These are phyloP conservation scores for Neoboletus subvelutipes DNA, from an alignment of 768 basidiomycete species.

Conservation along the genomic window DNA sequence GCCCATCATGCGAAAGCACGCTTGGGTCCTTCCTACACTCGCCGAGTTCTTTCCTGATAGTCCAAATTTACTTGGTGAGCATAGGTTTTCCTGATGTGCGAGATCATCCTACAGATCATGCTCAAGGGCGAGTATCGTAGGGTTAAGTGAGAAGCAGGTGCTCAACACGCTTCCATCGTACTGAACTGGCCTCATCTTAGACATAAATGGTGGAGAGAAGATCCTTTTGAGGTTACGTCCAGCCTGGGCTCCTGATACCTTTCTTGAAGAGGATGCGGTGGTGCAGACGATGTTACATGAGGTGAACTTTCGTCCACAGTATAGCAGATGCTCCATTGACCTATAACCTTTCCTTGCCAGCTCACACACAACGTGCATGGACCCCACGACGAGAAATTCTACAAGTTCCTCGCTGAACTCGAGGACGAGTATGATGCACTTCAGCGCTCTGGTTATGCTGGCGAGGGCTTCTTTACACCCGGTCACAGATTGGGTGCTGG, in stretches of 20 bases:
- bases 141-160: slow-evolving; percentile 36
- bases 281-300: slow-evolving; percentile 90
- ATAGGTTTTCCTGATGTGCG: not conserved
- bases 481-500: slow-evolving; percentile 70
- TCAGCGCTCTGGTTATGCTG: slow-evolving; percentile 77
- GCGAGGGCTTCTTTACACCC: slow-evolving; percentile 86
- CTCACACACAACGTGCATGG: slow-evolving; percentile 88
- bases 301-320: slow-evolving; percentile 38
- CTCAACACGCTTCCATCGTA: not conserved
- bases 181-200: slow-evolving; percentile 35
- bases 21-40: slow-evolving; percentile 77
- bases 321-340: not conserved
- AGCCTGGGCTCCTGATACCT: slow-evolving; percentile 61
- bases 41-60: slow-evolving; percentile 86
- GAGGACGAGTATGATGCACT: slow-evolving; percentile 86
- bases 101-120: not conserved
- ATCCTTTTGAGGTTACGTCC: slow-evolving; percentile 84
- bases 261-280: slow-evolving; percentile 73
- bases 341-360: slow-evolving; percentile 38
- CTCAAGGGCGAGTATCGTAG: slow-evolving; percentile 22
- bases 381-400: slow-evolving; percentile 85
- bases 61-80: slow-evolving; percentile 69
- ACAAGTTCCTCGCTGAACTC: slow-evolving; percentile 66
- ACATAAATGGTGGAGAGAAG: slow-evolving; percentile 76
- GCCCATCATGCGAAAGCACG: slow-evolving; percentile 88